These are phyloP conservation scores for Cercophora scortea DNA, from an alignment of 495 filamentous ascomycete species.

Conservation along the genomic window DNA sequence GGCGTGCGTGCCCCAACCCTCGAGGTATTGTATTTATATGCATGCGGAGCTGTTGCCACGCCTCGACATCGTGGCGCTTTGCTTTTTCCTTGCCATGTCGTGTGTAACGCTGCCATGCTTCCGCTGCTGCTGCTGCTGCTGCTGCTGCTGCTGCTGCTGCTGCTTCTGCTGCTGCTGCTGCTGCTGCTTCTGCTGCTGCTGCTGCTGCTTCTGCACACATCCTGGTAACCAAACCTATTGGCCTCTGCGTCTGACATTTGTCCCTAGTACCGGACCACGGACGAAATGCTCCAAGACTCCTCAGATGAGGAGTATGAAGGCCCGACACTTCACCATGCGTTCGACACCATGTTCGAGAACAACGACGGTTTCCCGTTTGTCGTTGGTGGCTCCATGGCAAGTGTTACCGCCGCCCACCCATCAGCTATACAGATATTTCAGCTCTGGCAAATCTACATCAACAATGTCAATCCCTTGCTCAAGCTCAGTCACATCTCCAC, in stretches of 20 bases:
- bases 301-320: constrained; percentile 55
- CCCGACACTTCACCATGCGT: constrained; percentile 45
- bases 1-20: too few species aligned
- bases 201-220: too few species aligned
- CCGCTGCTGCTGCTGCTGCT: too few species aligned
- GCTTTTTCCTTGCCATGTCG: not conserved
- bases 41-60: not conserved
- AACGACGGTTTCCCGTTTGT: constrained; percentile 53
- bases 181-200: too few species aligned
- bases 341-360: constrained; percentile 45
- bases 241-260: not conserved
- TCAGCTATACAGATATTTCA: constrained; percentile 60
- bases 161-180: too few species aligned
- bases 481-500: constrained; percentile 62
- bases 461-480: constrained; percentile 62
- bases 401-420: constrained; percentile 53
- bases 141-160: too few species aligned
- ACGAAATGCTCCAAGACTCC: constrained; percentile 40
- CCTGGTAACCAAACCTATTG: not conserved
- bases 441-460: constrained; percentile 64
- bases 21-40: too few species aligned
- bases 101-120: not conserved
- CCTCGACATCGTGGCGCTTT: not conserved
- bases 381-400: constrained; percentile 40
- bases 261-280: constrained; percentile 30